Conservation (phyloP, 139 green algal genomes). For the Diplosphaera chodatii region DNA sequence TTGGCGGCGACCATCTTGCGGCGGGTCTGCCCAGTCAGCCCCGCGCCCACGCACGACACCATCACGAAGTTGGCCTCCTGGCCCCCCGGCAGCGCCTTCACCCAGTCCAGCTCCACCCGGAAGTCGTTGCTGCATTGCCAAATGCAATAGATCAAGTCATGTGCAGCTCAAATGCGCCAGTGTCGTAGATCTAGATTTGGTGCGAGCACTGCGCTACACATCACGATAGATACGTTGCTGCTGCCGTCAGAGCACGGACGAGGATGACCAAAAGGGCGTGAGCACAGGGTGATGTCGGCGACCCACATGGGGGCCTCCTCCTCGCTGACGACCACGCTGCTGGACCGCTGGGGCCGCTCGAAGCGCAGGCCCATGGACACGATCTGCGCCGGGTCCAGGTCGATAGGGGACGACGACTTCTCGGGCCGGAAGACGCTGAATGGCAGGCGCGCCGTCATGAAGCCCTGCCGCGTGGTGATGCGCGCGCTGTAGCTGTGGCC, state of each 20-base stretch:
- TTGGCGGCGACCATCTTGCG: constrained; percentile 35
- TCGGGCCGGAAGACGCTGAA: constrained; percentile 69
- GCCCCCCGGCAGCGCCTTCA: constrained; percentile 69
- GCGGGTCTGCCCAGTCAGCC: background rate
- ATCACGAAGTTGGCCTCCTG: constrained; percentile 90
- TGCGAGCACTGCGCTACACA: too few species aligned
- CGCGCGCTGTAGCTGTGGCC: constrained; percentile 51
- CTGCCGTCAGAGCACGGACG: too few species aligned
- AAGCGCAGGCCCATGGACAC: constrained; percentile 43
- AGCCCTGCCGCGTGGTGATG: constrained; percentile 59
- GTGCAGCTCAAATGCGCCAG: constrained; percentile 44
- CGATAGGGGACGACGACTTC: background rate
- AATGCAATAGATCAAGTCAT: too few species aligned
- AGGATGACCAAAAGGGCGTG: too few species aligned
- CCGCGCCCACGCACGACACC: constrained; percentile 70
- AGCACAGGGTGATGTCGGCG: too few species aligned
- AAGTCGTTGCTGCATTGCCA: constrained; percentile 28
- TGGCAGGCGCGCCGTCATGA: constrained; percentile 70
- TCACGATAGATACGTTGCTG: too few species aligned
- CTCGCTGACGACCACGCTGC: background rate
- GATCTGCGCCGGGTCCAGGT: constrained; percentile 17
- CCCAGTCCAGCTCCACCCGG: constrained; percentile 60
- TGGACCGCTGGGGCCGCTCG: constrained; percentile 19
- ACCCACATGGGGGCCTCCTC: constrained; percentile 15
- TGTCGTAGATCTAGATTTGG: too few species aligned